Percentiles rank a stretch among this genome's conserved stretches.
Conservation (phyloP, 176 grass and related monocot species). For the Pontederia crassipes region DNA sequence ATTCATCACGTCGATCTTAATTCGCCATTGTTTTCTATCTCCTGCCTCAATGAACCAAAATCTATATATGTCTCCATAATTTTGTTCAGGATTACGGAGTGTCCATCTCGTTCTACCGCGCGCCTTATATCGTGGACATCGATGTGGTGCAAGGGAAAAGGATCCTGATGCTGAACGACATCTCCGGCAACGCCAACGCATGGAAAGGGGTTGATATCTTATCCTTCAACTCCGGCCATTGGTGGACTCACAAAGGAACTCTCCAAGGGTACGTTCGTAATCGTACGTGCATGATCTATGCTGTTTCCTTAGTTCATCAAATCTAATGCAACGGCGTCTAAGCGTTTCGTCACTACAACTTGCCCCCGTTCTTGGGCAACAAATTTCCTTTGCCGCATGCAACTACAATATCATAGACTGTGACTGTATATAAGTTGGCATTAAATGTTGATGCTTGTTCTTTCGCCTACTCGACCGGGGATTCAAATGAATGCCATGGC, state of each 20-base stretch:
- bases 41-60: background rate
- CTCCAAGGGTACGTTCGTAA: constrained; percentile 43
- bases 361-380: too few species aligned
- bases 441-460: too few species aligned
- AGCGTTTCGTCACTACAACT: too few species aligned
- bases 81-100: constrained; percentile 43
- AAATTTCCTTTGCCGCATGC: too few species aligned
- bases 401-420: too few species aligned
- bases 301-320: too few species aligned
- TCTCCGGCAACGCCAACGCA: constrained; percentile 51
- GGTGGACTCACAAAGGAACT: constrained; percentile 89
- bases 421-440: too few species aligned
- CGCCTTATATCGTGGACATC: constrained; percentile 85
- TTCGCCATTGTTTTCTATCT: background rate
- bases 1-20: background rate
- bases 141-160: constrained; percentile 60
- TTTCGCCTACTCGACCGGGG: too few species aligned
- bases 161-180: constrained; percentile 54
- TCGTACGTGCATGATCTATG: too few species aligned
- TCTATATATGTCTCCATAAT: background rate
- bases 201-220: constrained; percentile 83
- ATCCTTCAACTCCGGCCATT: constrained; percentile 91
- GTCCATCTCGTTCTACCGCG: constrained; percentile 65
- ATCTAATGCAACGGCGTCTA: too few species aligned
- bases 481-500: too few species aligned